phyloP scores from a whole-genome alignment of 345 rosid genomes.

The Euphorbia pulcherrima region DNA sequence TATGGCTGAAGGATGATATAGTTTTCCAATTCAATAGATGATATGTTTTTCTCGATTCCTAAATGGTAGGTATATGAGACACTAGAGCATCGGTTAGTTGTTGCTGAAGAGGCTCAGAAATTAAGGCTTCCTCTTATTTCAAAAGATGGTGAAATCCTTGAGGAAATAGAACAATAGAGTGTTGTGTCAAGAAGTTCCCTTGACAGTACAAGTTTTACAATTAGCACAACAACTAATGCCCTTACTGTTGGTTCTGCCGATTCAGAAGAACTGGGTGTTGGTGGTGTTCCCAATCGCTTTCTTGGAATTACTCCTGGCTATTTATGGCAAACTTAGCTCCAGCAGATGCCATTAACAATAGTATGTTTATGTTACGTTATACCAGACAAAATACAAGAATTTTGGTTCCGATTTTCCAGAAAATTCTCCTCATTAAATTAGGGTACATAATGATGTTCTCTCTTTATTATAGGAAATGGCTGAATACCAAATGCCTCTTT shows the following conservation, averaged over 20 bases:
- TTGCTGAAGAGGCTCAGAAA: slow-evolving; percentile 95
- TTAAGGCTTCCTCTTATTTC: slow-evolving; percentile 91
- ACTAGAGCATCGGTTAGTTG: slow-evolving; percentile 82
- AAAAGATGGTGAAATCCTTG: slow-evolving; percentile 83
- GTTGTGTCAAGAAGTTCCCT: slow-evolving; percentile 75
- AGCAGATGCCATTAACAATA: slow-evolving; percentile 52
- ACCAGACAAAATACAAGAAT: neutral
- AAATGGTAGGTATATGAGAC: slow-evolving; percentile 70
- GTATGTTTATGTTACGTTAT: slow-evolving; percentile 29
- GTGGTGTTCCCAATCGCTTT: slow-evolving; percentile 90
- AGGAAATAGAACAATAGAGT: slow-evolving; percentile 93
- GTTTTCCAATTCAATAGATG: neutral
- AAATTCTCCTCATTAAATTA: slow-evolving; percentile 2
- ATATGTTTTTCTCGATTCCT: neutral
- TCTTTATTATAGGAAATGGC: slow-evolving; percentile 58
- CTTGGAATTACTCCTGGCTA: slow-evolving; percentile 86
- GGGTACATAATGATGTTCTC: neutral
- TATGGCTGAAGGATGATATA: neutral
- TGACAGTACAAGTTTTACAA: slow-evolving; percentile 71
- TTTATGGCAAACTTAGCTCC: slow-evolving; percentile 86
- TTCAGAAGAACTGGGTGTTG: slow-evolving; percentile 60
- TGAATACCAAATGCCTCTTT: slow-evolving; percentile 78
- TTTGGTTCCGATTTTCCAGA: neutral
- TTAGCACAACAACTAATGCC: slow-evolving; percentile 31
- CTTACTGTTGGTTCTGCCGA: slow-evolving; percentile 41